Evolutionary conservation across 441 rosid species (phyloP), one percentile per base, ranked within the genome.

Genomic region (Pelargonium fulgidum): DNA sequence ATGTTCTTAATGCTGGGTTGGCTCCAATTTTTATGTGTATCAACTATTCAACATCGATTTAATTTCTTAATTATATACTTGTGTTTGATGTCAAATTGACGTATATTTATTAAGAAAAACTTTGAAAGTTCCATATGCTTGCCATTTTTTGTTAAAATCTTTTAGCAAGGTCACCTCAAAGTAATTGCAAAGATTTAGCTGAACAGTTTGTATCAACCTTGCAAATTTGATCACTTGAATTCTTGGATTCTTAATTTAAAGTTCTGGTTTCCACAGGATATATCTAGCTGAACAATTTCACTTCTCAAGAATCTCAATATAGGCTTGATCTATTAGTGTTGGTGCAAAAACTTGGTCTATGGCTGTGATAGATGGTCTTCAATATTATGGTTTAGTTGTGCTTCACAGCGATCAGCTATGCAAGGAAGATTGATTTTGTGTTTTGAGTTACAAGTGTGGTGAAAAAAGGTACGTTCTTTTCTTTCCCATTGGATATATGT

Each of bases 391-490:
- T 20, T 66, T 63, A 67, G n/a, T 45, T 45, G 73, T 59, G 68
- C 50, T 65, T 72, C 44, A 70, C 62, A 63, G 68, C 69, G 72
- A 66, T 47, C 39, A 39, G 48, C 78, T 64, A 72, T 36, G 74
- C 63, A 72, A 72, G 45, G 69, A 65, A 64, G 65, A 54, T 69
- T 39, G 17, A 13, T 65, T 74, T 47, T 69, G 71, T 41, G 36
- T 29, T 29, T 29, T 29, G 36, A 29, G 36, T 56, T 69, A 47
- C 64, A 50, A 54, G 13, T 19, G 69, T 73, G 68, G 72, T 16
- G 44, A 67, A n/a, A 54, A 77, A 29, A 29, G 80, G 84, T 77
- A 70, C 54, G 41, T 58, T 70, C n/a, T 65, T 29, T 29, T 20
- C 14, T 78, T 22, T 41, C 65, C 45, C 29, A 24, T 64, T 61